Percentiles rank a stretch among this genome's conserved stretches.
phyloP scores from a whole-genome alignment of 352 stramenopile genomes.

The Globisporangium alternatum region DNA sequence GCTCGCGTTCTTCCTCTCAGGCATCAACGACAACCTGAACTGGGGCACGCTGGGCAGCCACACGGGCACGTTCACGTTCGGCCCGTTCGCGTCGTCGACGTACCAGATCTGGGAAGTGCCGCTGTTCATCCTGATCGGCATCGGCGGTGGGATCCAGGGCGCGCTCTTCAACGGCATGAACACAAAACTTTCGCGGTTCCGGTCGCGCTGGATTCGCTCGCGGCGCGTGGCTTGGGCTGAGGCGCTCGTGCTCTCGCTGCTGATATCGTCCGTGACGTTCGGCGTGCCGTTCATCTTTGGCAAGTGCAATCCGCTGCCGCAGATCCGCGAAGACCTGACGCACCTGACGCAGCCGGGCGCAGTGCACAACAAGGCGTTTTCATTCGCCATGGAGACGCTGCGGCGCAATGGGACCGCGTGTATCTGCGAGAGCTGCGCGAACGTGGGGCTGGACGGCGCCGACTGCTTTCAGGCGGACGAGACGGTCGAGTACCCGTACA shows the following conservation, averaged over 20 bases:
- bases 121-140: slow-evolving; percentile 96
- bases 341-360: slow-evolving; percentile 39
- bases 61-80: slow-evolving; percentile 86
- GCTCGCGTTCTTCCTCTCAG: slow-evolving; percentile 86
- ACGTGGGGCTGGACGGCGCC: slow-evolving; percentile 41
- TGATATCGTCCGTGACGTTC: slow-evolving; percentile 67
- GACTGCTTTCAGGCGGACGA: slow-evolving; percentile 70
- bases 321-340: slow-evolving; percentile 49
- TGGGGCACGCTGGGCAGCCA: slow-evolving; percentile 44
- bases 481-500: slow-evolving; percentile 74
- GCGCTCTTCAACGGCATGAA: slow-evolving; percentile 97
- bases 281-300: slow-evolving; percentile 59
- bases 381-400: slow-evolving; percentile 68
- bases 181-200: slow-evolving; percentile 88
- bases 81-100: slow-evolving; percentile 86
- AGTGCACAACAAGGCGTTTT: slow-evolving; percentile 54
- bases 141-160: slow-evolving; percentile 95
- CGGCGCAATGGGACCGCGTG: slow-evolving; percentile 64
- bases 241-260: slow-evolving; percentile 48
- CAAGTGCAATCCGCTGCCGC: slow-evolving; percentile 59
- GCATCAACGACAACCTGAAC: slow-evolving; percentile 52
- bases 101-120: slow-evolving; percentile 95
- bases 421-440: slow-evolving; percentile 65
- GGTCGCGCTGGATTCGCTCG: slow-evolving; percentile 59
- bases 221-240: slow-evolving; percentile 55